Evolutionary conservation across 2,329 filamentous ascomycete genomes (phyloP), one percentile per base, ranked within the genome.

Genomic region (Fusarium anthophilum): DNA sequence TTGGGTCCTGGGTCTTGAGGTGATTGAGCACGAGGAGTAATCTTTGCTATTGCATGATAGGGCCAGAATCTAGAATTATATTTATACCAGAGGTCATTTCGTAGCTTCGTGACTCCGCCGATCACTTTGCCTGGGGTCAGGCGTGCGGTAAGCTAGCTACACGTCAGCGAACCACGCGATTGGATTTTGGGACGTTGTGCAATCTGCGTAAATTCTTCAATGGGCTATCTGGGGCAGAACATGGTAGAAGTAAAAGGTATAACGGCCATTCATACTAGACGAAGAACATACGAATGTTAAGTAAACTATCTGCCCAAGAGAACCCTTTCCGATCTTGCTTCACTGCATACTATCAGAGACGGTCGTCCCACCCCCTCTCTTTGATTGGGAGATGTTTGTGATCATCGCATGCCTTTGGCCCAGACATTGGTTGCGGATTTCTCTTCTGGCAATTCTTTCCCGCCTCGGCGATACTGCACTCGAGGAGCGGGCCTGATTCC

Each of bases 191-290:
- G 9, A 22, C 13, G 26, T 22, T 11, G 15, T 30, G 4, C 13
- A 48, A 10, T 30, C 20, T 12, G 0, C 8, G 6, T 11, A 1
- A 22, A 22, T 1, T 28, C 4, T 3, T 1, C 28, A 4, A 22
- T 22, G 9, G 2, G 13, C 3, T 22, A 30, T 11, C 20, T 12
- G 6, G 14, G 5, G 8, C 12, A 45, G 12, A 20, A 8, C 20
- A 6, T 26, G 12, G 11, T 12, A 8, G 11, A 17, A 8, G 8
- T n/a, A 17, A 35, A 35, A 17, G 32, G 0, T 35, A 17, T 17
- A 35, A 37, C 8, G 8, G 20, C 12, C 9, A 22, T 28, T 17
- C 4, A 8, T 28, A 22, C 14, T 2, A 11, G 9, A 22, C 9
- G 6, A 48, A 12, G 8, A 8, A 8, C 6, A 48, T 12, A 10